Evolutionary conservation across 2,329 filamentous ascomycete genomes (phyloP).

Genomic region (Amauroascus verrucosus): DNA sequence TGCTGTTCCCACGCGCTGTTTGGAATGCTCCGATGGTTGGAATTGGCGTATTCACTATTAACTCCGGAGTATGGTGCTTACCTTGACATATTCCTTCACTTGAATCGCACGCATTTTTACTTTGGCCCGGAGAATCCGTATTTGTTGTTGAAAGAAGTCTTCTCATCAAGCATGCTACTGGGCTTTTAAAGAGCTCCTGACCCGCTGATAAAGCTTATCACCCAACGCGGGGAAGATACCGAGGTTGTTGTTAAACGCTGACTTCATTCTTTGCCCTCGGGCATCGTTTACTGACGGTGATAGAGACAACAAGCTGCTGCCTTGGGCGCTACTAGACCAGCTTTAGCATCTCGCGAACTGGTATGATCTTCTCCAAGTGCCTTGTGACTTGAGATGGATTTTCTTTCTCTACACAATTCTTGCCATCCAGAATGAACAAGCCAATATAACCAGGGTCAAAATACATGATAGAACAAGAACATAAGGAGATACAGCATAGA

Average conservation of each 20-base stretch:
- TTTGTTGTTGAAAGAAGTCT: too few relatives aligned
- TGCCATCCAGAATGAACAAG: too few relatives aligned
- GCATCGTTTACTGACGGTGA: neutral
- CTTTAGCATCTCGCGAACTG: too few relatives aligned
- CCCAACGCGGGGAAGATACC: neutral
- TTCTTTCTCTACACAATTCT: too few relatives aligned
- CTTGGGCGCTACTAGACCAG: neutral
- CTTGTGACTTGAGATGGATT: too few relatives aligned
- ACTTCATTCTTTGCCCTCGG: neutral
- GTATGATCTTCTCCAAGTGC: too few relatives aligned
- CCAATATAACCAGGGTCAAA: too few relatives aligned
- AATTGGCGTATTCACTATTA: slow-evolving; percentile 5
- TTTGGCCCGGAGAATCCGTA: neutral
- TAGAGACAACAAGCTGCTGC: neutral
- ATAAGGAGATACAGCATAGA: too few relatives aligned
- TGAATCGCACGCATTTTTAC: slow-evolving; percentile 61
- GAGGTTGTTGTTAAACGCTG: neutral
- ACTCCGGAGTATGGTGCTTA: too few relatives aligned
- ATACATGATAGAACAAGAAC: too few relatives aligned
- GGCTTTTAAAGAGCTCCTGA: neutral
- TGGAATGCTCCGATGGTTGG: neutral
- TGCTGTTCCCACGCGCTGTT: neutral
- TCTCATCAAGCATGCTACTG: neutral
- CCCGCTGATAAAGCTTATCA: neutral
- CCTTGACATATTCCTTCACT: slow-evolving; percentile 63